Evolutionary conservation across 176 grass and related monocot genomes (phyloP), one percentile per base, ranked within the genome.

Genomic region (Elaeis guineensis): DNA sequence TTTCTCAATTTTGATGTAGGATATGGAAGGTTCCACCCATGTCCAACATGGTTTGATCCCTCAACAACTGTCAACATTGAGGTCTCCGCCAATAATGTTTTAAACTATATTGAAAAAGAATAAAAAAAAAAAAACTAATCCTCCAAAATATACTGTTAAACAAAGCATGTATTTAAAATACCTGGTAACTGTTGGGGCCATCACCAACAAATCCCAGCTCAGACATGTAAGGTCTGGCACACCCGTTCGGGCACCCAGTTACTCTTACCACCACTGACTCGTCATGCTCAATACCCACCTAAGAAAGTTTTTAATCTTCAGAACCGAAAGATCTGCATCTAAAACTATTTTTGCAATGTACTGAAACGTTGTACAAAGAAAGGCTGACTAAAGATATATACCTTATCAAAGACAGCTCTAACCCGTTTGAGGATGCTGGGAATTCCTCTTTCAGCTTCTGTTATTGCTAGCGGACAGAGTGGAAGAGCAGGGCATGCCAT

Each of bases 141-240:
- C 35, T 44, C 35, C 35, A 44, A 44, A 44, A 12, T 3, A 44
- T 12, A 44, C 2, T 44, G 35, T 44, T 12, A 4, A 44, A 44
- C 35, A 44, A 44, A 44, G 35, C 2, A 44, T 17, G 63, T 51
- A 59, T n/a, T 51, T 24, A 39, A 52, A 16, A 58, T 83, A 98
- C 93, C 87, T 98, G 93, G 67, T 98, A 98, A 54, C 87, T 88
- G 64, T 98, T 98, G 17, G 93, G 93, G 18, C 93, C 93, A 83
- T 98, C 93, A 67, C 93, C 93, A 54, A 98, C 93, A 48, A 98
- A 78, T 69, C 93, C 93, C 81, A 98, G 78, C 73, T 98, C 93
- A 17, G 93, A 87, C 93, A 98, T 98, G 15, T 98, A 98, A 49
- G 93, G 87, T 65, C 93, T 89, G 35, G 93, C 87, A 26, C 93